Evolutionary conservation across 1,139 yeast species (phyloP).

Genomic region (Candida sojae): DNA sequence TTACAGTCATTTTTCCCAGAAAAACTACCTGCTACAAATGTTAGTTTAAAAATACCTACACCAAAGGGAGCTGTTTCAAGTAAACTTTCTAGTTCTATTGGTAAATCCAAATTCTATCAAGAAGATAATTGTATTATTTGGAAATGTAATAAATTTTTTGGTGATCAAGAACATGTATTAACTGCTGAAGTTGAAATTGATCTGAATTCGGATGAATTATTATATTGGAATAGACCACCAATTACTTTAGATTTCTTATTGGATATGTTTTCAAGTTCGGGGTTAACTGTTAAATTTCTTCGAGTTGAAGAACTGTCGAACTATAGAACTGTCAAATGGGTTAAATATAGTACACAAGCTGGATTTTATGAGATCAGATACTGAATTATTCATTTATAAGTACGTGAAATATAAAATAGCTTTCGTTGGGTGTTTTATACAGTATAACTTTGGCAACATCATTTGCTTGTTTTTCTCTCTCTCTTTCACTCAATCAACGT

Average conservation of each 20-base stretch:
- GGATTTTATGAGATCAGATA: constrained; percentile 82
- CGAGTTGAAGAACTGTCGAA: constrained; percentile 66
- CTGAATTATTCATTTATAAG: constrained; percentile 18
- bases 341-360: constrained; percentile 70
- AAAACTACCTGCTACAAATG: constrained; percentile 66
- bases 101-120: constrained; percentile 68
- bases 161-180: constrained; percentile 62
- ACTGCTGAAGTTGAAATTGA: constrained; percentile 51
- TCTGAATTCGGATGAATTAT: constrained; percentile 17
- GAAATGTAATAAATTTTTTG: constrained; percentile 70
- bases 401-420: not conserved
- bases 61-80: constrained; percentile 64
- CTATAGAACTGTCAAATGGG: constrained; percentile 84
- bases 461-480: not conserved
- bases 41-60: constrained; percentile 65
- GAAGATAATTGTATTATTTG: constrained; percentile 68
- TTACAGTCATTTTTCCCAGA: constrained; percentile 64
- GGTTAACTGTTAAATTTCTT: constrained; percentile 71
- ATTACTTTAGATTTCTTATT: constrained; percentile 69
- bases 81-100: constrained; percentile 53
- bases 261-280: constrained; percentile 79
- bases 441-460: not conserved
- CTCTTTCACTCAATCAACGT: not conserved
- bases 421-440: too few relatives aligned
- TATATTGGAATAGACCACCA: constrained; percentile 73